Evolutionary conservation across 2,329 filamentous ascomycete genomes (phyloP).

Genomic region (Aureobasidium sp.): DNA sequence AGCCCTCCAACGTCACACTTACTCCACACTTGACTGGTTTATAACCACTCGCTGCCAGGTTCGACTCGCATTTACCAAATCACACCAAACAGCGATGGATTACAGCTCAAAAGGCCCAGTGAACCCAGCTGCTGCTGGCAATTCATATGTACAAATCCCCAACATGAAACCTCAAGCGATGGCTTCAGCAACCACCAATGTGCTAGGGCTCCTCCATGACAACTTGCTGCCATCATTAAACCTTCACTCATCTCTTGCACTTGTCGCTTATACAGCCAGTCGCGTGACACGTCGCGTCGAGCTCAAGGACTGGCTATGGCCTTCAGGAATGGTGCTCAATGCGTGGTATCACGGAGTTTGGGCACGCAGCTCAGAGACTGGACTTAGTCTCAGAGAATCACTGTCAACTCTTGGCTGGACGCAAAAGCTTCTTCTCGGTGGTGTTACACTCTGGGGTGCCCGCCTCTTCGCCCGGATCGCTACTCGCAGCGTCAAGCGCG

Average conservation of each 20-base stretch:
- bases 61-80: not conserved
- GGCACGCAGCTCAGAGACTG: constrained; percentile 41
- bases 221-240: constrained; percentile 50
- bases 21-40: not conserved
- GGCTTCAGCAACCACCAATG: constrained; percentile 20
- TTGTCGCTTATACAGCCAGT: constrained; percentile 46
- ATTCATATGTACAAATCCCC: not conserved
- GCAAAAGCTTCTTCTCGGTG: constrained; percentile 49
- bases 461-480: constrained; percentile 51
- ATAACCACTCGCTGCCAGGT: not conserved
- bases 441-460: constrained; percentile 52
- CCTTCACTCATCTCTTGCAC: constrained; percentile 46
- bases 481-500: constrained; percentile 42
- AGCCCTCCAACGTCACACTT: not conserved
- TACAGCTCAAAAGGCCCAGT: not conserved
- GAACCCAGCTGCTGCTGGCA: not conserved
- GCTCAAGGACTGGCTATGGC: constrained; percentile 56
- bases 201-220: constrained; percentile 38
- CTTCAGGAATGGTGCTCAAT: constrained; percentile 44
- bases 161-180: not conserved
- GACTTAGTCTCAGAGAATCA: constrained; percentile 41
- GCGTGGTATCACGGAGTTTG: constrained; percentile 56
- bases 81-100: not conserved
- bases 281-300: constrained; percentile 50
- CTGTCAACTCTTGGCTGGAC: constrained; percentile 45